Evolutionary conservation across 2,329 filamentous ascomycete species (phyloP), one percentile per base, ranked within the genome.

Genomic region (Dendryphion nanum): DNA sequence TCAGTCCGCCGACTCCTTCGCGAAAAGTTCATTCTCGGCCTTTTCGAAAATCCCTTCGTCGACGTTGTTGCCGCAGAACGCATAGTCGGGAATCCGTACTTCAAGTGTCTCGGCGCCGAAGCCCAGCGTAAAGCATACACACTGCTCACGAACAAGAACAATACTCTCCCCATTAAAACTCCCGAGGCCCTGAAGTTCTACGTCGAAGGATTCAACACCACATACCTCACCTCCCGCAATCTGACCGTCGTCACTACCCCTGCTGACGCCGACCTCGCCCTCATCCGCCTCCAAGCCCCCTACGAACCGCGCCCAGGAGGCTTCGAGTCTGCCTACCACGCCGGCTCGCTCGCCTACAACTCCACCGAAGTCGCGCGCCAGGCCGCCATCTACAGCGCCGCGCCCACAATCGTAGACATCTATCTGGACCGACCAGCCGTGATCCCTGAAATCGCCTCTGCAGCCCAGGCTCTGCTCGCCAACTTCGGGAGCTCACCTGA

Each of bases 31-130:
- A 35, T 66, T 4, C 64, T 77, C 0, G 74, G 74, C 3, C 66
- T 77, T 6, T 78, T 77, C 34, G 74, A 77, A 10, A 67, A 72
- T 33, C 73, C 71, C 0, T 77, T 73, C 30, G 69, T 77, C 4
- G 70, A 78, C 40, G 59, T 63, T 1, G 68, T 69, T 1, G 61
- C 55, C 1, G 72, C 72, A 0, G 61, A 54, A 1, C 53, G 57
- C 2, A 48, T 70, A 3, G 73, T 74, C 14, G 73, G 72, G 3
- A 71, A 71, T 21, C 51, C 62, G 7, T 68, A 72, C 40, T 76
- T 74, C 42, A 48, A 57, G 6, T 50, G 56, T 2, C 42, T 64
- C 0, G 70, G 68, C 18, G 50, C 55, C 21, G 65, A 68, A 31
- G 53, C 68, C 0, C 69, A 67, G 40, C 57, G 62, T 16, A 55